A percentile compares a stretch with the other conserved stretches of the same genome.
phyloP scores from a whole-genome alignment of 495 filamentous ascomycete genomes.

The Penicillium maclennaniae region DNA sequence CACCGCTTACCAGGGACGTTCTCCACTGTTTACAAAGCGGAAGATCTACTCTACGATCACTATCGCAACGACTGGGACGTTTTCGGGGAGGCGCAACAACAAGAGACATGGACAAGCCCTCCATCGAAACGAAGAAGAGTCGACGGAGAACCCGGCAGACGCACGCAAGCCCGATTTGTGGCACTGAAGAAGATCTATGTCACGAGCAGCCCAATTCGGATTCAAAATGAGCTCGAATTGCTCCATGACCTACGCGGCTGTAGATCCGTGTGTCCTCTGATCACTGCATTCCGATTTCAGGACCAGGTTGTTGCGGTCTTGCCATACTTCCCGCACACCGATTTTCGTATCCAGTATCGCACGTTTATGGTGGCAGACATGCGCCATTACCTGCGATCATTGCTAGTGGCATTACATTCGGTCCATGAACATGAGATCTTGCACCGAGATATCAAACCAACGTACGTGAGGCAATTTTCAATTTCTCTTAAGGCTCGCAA shows the following conservation, averaged over 20 bases:
- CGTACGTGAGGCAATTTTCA: conserved; percentile 37
- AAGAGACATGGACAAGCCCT: conserved; percentile 59
- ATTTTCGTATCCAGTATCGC: conserved; percentile 94
- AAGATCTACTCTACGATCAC: conserved; percentile 82
- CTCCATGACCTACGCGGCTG: conserved; percentile 86
- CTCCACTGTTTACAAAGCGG: conserved; percentile 97
- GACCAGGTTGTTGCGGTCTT: conserved; percentile 95
- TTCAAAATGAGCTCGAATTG: conserved; percentile 94
- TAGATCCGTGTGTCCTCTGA: conserved; percentile 82
- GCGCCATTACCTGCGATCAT: conserved; percentile 79
- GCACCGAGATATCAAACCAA: conserved; percentile 98
- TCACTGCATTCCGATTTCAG: conserved; percentile 88
- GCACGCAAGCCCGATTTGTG: conserved; percentile 65
- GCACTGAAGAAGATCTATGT: conserved; percentile 99
- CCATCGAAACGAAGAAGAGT: conserved; percentile 49
- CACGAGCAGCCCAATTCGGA: conserved; percentile 86
- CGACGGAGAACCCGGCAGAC: conserved; percentile 29
- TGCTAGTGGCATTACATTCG: conserved; percentile 78
- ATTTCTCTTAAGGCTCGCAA: background rate
- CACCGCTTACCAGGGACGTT: conserved; percentile 67
- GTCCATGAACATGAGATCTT: conserved; percentile 82
- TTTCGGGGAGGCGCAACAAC: conserved; percentile 53
- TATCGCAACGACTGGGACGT: conserved; percentile 88
- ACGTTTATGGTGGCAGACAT: conserved; percentile 82
- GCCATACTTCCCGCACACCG: conserved; percentile 90